phyloP scores from a whole-genome alignment of 805 yeast species.

The Ogataea siamensis region DNA sequence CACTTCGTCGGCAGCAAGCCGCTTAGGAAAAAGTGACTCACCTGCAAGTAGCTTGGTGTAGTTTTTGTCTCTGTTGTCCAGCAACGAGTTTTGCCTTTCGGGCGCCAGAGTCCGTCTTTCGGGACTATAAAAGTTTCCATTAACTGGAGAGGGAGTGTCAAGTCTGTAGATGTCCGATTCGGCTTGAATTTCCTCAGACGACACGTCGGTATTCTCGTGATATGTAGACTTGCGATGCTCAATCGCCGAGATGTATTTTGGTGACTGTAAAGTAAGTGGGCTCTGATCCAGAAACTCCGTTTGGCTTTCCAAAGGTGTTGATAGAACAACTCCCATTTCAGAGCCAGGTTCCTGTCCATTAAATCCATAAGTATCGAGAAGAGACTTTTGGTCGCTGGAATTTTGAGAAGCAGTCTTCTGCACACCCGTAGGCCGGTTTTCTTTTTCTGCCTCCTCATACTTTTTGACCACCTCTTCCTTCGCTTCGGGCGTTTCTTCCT shows the following conservation, averaged over 20 bases:
- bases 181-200: constrained; percentile 19
- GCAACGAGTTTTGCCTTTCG: constrained; percentile 3
- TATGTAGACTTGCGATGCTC: constrained; percentile 15
- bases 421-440: not conserved
- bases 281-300: constrained; percentile 8
- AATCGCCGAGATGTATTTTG: constrained; percentile 18
- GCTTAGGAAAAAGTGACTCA: constrained; percentile 70
- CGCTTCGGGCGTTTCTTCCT: no score
- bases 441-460: constrained; percentile 3
- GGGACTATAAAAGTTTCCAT: constrained; percentile 4
- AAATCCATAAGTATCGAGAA: constrained; percentile 28
- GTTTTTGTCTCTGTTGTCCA: constrained; percentile 7
- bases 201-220: constrained; percentile 12
- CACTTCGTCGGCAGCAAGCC: constrained; percentile 63
- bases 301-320: constrained; percentile 14
- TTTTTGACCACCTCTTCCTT: not conserved
- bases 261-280: constrained; percentile 8
- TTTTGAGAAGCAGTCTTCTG: not conserved
- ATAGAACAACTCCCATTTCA: constrained; percentile 12
- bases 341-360: constrained; percentile 3
- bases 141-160: constrained; percentile 22
- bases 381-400: constrained; percentile 10
- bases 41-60: constrained; percentile 39
- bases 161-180: constrained; percentile 11
- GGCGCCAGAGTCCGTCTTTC: constrained; percentile 10